phyloP scores from a whole-genome alignment of 129 eudicot species.

The Silybum marianum region DNA sequence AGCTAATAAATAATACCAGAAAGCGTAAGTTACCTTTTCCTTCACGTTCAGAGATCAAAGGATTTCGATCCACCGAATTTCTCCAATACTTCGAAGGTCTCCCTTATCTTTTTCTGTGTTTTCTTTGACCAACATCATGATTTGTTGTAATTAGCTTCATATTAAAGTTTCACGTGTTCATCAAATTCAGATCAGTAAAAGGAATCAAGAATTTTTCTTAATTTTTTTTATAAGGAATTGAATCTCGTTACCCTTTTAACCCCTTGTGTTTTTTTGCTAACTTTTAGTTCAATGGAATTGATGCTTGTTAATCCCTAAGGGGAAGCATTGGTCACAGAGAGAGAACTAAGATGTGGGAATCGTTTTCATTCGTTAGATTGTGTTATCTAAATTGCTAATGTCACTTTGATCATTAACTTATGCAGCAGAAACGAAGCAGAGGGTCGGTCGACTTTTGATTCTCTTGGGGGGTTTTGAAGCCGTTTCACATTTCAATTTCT shows the following conservation, averaged over 20 bases:
- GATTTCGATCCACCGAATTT: neutral
- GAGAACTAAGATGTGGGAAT: neutral
- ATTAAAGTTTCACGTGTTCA: no score
- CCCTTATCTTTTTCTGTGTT: neutral
- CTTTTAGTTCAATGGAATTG: neutral
- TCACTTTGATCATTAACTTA: constrained; percentile 8
- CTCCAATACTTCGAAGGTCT: neutral
- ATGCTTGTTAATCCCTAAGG: neutral
- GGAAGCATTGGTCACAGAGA: no score
- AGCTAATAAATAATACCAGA: neutral
- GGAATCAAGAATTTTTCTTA: no score
- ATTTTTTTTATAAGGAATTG: neutral
- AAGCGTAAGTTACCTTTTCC: neutral
- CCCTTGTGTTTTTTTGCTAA: neutral
- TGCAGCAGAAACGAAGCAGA: neutral
- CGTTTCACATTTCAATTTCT: neutral
- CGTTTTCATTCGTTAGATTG: neutral
- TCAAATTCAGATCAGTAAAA: neutral
- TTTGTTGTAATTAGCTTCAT: neutral
- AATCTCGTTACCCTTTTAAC: neutral
- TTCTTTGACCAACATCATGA: neutral
- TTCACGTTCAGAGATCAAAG: neutral
- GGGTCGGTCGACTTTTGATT: neutral
- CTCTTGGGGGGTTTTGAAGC: neutral
- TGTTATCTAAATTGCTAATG: neutral